Percentiles rank a stretch among this genome's conserved stretches.
Conservation (phyloP, 345 rosid genomes). For the Arabidopsis arenosa region DNA sequence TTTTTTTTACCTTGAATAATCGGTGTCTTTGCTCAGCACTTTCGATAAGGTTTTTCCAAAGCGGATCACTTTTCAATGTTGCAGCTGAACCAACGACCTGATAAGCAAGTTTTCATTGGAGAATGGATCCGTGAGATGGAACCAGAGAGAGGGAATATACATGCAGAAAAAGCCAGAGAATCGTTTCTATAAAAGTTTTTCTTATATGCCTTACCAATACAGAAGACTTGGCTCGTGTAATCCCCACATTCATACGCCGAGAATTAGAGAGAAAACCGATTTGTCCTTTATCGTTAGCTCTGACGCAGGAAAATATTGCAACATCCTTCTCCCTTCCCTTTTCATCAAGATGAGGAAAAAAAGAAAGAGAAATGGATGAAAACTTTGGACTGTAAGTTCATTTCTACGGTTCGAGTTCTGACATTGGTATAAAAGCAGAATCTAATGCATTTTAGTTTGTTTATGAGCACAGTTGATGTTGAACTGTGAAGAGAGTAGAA, state of each 20-base stretch:
- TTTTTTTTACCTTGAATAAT: conserved; percentile 62
- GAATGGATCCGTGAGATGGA: conserved; percentile 2
- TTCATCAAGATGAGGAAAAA: conserved; percentile 12
- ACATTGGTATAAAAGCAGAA: background rate
- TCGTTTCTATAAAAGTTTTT: background rate
- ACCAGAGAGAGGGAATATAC: background rate
- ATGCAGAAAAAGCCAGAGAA: background rate
- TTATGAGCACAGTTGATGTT: background rate
- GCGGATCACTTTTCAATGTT: conserved; percentile 71
- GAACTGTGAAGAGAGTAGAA: conserved; percentile 14
- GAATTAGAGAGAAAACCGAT: conserved; percentile 89
- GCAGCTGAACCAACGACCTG: conserved; percentile 94
- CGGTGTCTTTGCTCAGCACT: conserved; percentile 72
- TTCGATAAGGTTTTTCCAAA: conserved; percentile 77
- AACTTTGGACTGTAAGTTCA: background rate
- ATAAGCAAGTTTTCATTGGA: conserved; percentile 28
- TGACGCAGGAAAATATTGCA: conserved; percentile 92
- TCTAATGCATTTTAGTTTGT: background rate
- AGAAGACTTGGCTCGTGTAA: conserved; percentile 90
- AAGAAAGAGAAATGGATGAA: conserved; percentile 4
- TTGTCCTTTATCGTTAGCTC: conserved; percentile 67
- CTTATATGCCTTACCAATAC: conserved; percentile 64
- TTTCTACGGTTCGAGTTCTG: background rate
- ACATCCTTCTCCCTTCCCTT: conserved; percentile 99
- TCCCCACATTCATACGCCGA: conserved; percentile 95